Conservation (phyloP, 2,329 filamentous ascomycete species). For the Colletotrichum somersetense region DNA sequence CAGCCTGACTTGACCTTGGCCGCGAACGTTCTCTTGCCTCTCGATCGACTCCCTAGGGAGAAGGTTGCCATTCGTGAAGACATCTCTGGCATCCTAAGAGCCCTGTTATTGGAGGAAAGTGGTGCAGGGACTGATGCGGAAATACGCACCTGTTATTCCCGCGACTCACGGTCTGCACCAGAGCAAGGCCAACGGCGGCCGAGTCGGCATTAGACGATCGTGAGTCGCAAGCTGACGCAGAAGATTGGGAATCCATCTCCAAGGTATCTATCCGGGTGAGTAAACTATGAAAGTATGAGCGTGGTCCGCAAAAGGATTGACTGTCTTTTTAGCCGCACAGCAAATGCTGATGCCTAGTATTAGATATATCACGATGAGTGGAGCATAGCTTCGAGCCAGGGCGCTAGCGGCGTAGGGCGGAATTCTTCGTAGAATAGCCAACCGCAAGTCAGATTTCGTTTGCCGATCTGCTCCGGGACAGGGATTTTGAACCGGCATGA, state of each 20-base stretch:
- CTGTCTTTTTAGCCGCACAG: background rate
- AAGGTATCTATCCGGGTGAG: background rate
- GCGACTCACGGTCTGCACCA: constrained; percentile 12
- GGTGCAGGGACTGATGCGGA: background rate
- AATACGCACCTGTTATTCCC: constrained; percentile 24
- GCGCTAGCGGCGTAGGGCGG: constrained; percentile 30
- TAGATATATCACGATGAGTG: background rate
- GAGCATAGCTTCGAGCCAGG: background rate
- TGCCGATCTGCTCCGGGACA: background rate
- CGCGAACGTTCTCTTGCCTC: constrained; percentile 12
- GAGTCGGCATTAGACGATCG: constrained; percentile 6
- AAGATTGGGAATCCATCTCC: background rate
- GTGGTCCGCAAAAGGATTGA: background rate
- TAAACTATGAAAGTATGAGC: background rate
- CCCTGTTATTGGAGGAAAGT: background rate
- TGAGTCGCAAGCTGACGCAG: background rate
- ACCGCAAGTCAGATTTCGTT: background rate
- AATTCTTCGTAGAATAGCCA: constrained; percentile 4
- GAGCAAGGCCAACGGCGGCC: constrained; percentile 3
- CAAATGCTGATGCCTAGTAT: constrained; percentile 13
- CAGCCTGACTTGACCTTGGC: constrained; percentile 39
- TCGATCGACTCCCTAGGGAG: constrained; percentile 3
- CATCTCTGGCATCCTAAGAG: constrained; percentile 15
- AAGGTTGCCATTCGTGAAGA: constrained; percentile 30
- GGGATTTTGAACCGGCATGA: no score